Conservation (phyloP, 352 stramenopile species). For the Phytophthora litchii region DNA sequence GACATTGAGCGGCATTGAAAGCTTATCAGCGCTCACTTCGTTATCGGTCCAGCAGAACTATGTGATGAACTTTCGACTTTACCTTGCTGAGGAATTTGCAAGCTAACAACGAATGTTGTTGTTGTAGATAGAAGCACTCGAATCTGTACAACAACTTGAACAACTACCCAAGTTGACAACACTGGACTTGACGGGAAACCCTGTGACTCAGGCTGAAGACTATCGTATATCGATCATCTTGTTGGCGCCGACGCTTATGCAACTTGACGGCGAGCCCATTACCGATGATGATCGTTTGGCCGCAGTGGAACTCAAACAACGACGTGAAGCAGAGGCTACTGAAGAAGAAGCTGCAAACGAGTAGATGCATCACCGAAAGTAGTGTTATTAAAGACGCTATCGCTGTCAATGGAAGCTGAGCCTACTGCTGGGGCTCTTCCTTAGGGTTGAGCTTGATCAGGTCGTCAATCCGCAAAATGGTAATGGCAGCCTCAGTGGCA, state of each 20-base stretch:
- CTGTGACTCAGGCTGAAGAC: constrained; percentile 57
- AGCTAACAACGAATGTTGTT: neutral
- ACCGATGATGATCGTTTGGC: constrained; percentile 69
- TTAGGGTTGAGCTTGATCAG: constrained; percentile 96
- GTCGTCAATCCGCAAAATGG: constrained; percentile 99
- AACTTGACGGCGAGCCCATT: constrained; percentile 61
- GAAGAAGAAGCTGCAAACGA: constrained; percentile 32
- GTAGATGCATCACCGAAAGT: constrained; percentile 21
- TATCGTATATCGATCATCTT: constrained; percentile 64
- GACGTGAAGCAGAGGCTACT: constrained; percentile 40
- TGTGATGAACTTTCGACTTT: constrained; percentile 23
- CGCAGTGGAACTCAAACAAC: constrained; percentile 62
- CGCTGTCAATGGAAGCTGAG: constrained; percentile 25
- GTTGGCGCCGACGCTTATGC: constrained; percentile 53
- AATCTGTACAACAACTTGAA: constrained; percentile 52
- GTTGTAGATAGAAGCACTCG: constrained; percentile 56
- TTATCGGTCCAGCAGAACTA: constrained; percentile 69
- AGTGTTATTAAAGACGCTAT: constrained; percentile 59
- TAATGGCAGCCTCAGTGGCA: constrained; percentile 99
- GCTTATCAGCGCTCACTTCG: constrained; percentile 43
- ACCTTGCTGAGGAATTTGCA: neutral
- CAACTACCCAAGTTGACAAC: constrained; percentile 46
- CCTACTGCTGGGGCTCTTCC: constrained; percentile 82
- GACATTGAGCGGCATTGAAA: constrained; percentile 59
- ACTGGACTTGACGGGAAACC: constrained; percentile 60